These are phyloP conservation scores for Chalciporus pseudorubinellus DNA, from an alignment of 768 basidiomycete genomes.

Conservation along the genomic window DNA sequence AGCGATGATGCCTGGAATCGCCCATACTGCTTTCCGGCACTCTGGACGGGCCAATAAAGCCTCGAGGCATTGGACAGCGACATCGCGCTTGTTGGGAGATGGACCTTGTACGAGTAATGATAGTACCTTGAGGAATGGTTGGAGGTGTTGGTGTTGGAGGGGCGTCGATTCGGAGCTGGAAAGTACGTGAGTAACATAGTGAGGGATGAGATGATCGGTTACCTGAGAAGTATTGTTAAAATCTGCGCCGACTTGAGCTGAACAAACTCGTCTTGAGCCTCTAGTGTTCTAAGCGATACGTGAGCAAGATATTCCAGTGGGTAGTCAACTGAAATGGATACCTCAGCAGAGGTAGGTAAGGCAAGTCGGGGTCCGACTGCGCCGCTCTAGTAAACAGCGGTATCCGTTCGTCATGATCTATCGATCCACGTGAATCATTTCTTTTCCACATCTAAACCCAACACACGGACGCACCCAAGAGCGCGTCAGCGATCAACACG, in stretches of 20 bases:
- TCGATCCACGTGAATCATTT: background rate
- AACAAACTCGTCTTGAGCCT: conserved; percentile 91
- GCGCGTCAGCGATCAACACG: conserved; percentile 84
- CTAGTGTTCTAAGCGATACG: conserved; percentile 56
- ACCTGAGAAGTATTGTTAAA: conserved; percentile 83
- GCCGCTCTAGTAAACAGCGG: conserved; percentile 63
- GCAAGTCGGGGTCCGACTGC: conserved; percentile 73
- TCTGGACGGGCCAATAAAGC: conserved; percentile 79
- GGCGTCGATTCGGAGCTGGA: conserved; percentile 49
- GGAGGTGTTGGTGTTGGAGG: conserved; percentile 50
- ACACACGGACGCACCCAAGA: conserved; percentile 54
- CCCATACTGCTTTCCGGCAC: conserved; percentile 80
- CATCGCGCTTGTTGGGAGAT: conserved; percentile 72
- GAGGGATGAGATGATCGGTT: conserved; percentile 12
- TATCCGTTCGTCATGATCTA: conserved; percentile 88
- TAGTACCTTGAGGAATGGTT: conserved; percentile 58
- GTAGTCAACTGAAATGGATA: conserved; percentile 24
- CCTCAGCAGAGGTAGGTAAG: conserved; percentile 79
- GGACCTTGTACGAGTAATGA: conserved; percentile 59
- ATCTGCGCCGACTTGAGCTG: conserved; percentile 89
- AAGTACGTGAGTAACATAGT: conserved; percentile 2
- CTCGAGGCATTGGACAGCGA: conserved; percentile 90
- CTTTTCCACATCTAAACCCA: background rate
- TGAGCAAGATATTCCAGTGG: conserved; percentile 2
- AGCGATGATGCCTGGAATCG: conserved; percentile 58